Evolutionary conservation across 805 yeast genomes (phyloP).

Genomic region (Yarrowia sp.): DNA sequence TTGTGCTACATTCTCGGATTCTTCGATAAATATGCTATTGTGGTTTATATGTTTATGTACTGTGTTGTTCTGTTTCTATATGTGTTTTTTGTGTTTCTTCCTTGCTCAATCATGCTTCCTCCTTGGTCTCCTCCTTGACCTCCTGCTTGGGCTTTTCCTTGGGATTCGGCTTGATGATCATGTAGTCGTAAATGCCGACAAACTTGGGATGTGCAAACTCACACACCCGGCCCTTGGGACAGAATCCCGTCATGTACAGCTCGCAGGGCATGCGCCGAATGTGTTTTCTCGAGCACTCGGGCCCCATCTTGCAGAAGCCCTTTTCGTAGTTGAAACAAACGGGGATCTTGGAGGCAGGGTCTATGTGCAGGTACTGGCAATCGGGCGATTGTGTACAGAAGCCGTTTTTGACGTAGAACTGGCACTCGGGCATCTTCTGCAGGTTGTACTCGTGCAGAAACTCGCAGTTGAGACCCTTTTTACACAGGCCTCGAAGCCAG

Average conservation of each 20-base stretch:
- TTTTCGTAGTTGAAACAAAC: conserved; percentile 81
- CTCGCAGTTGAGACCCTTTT: conserved; percentile 96
- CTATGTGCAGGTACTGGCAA: conserved; percentile 90
- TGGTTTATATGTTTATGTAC: conserved; percentile 8
- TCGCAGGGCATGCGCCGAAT: conserved; percentile 78
- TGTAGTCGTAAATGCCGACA: conserved; percentile 50
- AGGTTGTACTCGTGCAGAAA: conserved; percentile 93
- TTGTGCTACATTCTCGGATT: too few species aligned
- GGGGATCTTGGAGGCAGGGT: conserved; percentile 87
- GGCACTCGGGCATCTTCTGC: conserved; percentile 96
- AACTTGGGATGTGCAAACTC: conserved; percentile 84
- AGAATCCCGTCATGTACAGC: conserved; percentile 84
- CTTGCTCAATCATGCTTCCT: neutral
- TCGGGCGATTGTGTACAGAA: conserved; percentile 90
- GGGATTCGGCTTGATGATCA: conserved; percentile 49
- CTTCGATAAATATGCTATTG: conserved; percentile 24
- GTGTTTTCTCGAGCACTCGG: conserved; percentile 82
- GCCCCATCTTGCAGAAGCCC: conserved; percentile 94
- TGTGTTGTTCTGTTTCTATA: neutral
- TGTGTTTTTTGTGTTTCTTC: neutral
- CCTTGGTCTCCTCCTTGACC: conserved; percentile 6
- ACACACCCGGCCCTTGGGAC: conserved; percentile 86
- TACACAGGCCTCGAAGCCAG: conserved; percentile 97
- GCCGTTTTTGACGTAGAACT: conserved; percentile 74
- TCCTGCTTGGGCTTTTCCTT: conserved; percentile 1